Evolutionary conservation across 345 rosid species (phyloP).

Genomic region (Heritiera fomes): DNA sequence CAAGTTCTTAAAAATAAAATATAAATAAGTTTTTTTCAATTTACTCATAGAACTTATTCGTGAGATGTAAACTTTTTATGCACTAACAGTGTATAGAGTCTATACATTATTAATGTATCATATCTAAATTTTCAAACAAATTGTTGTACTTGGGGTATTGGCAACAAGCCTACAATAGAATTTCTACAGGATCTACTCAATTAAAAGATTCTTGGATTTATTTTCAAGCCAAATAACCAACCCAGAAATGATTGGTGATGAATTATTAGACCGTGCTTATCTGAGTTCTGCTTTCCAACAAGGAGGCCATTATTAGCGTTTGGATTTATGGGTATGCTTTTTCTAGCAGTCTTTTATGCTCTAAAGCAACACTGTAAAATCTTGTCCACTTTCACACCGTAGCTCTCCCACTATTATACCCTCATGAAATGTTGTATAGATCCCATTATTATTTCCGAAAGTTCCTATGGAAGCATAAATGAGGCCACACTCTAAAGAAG

Average conservation of each 20-base stretch:
- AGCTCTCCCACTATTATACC: background rate
- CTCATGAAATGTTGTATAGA: background rate
- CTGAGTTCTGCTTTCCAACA: slow-evolving; percentile 30
- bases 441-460: background rate
- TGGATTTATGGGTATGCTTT: slow-evolving; percentile 27
- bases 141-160: slow-evolving; percentile 13
- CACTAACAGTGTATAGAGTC: too few relatives aligned
- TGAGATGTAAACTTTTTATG: too few relatives aligned
- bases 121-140: background rate
- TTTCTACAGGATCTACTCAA: slow-evolving; percentile 8
- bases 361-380: slow-evolving; percentile 6
- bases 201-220: background rate
- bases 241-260: slow-evolving; percentile 30
- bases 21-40: too few relatives aligned
- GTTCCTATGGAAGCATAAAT: background rate
- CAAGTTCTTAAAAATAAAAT: too few relatives aligned
- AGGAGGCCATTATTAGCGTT: slow-evolving; percentile 23
- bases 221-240: background rate
- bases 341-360: slow-evolving; percentile 11
- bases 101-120: too few relatives aligned
- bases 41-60: too few relatives aligned
- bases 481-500: background rate
- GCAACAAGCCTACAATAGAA: background rate
- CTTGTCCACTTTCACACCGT: slow-evolving; percentile 19
- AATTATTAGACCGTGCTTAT: slow-evolving; percentile 24